Base-by-base conservation (phyloP, 768 basidiomycete species). In the Suillus hirtellus region DNA sequence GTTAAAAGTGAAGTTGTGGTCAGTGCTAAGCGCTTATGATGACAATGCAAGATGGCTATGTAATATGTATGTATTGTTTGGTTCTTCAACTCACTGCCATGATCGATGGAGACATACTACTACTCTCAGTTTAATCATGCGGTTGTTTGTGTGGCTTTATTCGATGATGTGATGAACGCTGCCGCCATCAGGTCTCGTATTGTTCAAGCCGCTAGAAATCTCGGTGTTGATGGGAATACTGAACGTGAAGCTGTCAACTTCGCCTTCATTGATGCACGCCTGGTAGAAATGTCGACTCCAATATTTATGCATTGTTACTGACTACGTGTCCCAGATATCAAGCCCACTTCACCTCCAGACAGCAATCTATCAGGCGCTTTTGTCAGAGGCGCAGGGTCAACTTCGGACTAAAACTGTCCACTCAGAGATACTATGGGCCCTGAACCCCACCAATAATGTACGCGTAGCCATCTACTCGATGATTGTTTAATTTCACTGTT, bases 361-460 rank as follows among this genome's bases (percentile, higher is more conserved):
- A 0, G 96, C 93, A 0, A 83, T 95, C 12, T 82, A 89, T 60
- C 92, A 94, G 68, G 89, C 94, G 1, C 78, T 93, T n/a, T 77
- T 95, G 12, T 85, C 93, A 0, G 80, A 84, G 35, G 73, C 83
- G 3, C 83, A 88, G 47, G 80, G 78, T 24, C 70, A 78, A 1
- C 78, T 96, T 62, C 82, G 89, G 54, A 95, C 96, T 1, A 93
- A 90, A 77, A 93, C 94, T 1, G 77, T 95, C 0, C 95, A 98
- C 71, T 94, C 94, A 0, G 96, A 99, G 74, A 83, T 98, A 59
- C 80, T 98, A n/a, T 95, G 90, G 82, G 77, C 85, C 24, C 79
- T 98, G 55, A 93, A 91, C 66, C 94, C 95, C 2, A 92, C 88
- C 5, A 92, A 93, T 66, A 97, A 96, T 72, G 93, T 92, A 60